Base-by-base conservation (phyloP, 129 eudicot species). In the Ambrosia artemisiifolia region DNA sequence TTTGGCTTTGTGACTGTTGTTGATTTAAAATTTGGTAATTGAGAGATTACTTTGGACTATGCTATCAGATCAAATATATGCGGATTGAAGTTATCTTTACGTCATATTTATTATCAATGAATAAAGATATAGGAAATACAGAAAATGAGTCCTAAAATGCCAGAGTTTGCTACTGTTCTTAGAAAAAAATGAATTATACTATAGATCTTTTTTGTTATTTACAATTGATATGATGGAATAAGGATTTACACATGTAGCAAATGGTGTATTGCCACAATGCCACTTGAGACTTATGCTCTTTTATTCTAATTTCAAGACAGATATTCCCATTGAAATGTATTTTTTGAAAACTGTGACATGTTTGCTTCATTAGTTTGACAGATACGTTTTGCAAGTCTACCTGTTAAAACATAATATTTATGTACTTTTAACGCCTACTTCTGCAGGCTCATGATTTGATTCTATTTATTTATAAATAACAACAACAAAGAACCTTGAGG, bases 381-480 rank as follows among this genome's bases (percentile, higher is more conserved):
- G 1, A 18, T 3, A 3, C 14, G 2, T 54, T 54, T 54, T 9
- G 13, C 61, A 54, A 3, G 1, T 54, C 13, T 54, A 8, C 61
- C 7, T 54, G 8, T 0, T 40, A 2, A 59, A 59, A 59, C 40
- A 59, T 59, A 5, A 30, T 59, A 3, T 16, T 8, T 28, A 59
- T 60, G 42, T 12, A 6, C 18, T 18, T 70, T 32, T 19, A 35
- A 53, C 35, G 35, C 38, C 34, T 70, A 36, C 48, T 11, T 17
- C 64, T 14, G 13, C 7, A 51, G 64, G 74, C 38, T 70, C 64
- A 35, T 51, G 64, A 18, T 70, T 54, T 70, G 74, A 18, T 53
- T 19, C 18, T 51, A 69, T 50, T 32, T 33, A 16, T n/a, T 50
- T 49, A 10, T 33, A 34, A 51, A 8, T 51, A 5, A 30, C 3